Conservation (phyloP, 2,329 filamentous ascomycete species). For the Onygena corvina region DNA sequence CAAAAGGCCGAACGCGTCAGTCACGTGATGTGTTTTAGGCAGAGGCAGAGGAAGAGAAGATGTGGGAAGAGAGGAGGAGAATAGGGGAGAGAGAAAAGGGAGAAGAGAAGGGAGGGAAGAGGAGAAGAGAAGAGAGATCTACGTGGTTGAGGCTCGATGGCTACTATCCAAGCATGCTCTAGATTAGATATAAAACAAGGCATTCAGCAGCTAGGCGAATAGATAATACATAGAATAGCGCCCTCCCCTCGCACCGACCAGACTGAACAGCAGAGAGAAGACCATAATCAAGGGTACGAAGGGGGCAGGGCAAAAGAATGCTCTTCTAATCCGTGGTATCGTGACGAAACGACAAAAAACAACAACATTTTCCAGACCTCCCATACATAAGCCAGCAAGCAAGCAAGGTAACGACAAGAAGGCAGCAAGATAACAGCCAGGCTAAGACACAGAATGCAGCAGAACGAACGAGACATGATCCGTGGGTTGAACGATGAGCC, state of each 20-base stretch:
- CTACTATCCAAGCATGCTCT: no score
- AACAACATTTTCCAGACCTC: conserved; percentile 1
- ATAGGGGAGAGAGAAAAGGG: neutral
- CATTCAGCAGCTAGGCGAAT: no score
- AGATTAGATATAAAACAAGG: no score
- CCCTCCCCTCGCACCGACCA: neutral
- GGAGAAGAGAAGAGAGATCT: neutral
- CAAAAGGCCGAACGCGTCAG: no score
- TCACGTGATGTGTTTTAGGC: neutral
- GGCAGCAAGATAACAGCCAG: no score
- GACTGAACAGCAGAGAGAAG: neutral
- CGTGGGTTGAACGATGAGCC: conserved; percentile 1
- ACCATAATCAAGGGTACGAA: neutral
- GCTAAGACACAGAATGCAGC: neutral
- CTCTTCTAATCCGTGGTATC: conserved; percentile 8
- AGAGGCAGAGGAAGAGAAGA: neutral
- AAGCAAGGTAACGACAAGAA: no score
- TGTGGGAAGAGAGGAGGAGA: neutral
- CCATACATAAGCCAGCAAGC: neutral
- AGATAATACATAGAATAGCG: neutral
- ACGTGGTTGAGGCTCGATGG: neutral
- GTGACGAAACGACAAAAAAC: conserved; percentile 3
- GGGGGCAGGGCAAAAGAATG: neutral
- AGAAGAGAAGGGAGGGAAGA: neutral
- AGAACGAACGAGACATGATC: neutral